These are phyloP conservation scores for Trichoderma sp. DNA, from an alignment of 2,329 filamentous ascomycete species.

Conservation along the genomic window DNA sequence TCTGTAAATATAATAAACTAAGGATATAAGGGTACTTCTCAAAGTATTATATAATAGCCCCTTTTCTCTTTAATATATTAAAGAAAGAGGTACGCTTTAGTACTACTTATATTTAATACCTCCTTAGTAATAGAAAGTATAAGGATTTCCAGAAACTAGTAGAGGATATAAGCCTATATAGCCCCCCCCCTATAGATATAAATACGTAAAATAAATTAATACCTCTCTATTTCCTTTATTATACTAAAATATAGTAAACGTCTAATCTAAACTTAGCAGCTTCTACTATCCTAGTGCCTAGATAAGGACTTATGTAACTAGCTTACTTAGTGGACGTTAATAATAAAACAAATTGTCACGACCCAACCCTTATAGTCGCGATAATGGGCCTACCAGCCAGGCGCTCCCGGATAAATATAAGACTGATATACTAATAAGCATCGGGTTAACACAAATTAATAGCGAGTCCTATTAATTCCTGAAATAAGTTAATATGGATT, in stretches of 20 bases:
- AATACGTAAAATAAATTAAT: not conserved
- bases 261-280: not conserved
- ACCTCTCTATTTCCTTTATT: not conserved
- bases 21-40: not conserved
- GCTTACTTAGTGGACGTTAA: not conserved
- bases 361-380: too few relatives aligned
- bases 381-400: too few relatives aligned
- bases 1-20: not conserved
- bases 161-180: not conserved
- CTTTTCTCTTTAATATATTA: not conserved
- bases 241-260: not conserved
- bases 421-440: too few relatives aligned
- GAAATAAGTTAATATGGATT: too few relatives aligned
- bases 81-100: not conserved
- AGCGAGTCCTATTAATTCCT: too few relatives aligned
- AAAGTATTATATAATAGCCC: not conserved
- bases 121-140: not conserved
- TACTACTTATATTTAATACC: not conserved
- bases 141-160: not conserved
- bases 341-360: not conserved
- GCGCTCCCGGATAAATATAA: too few relatives aligned
- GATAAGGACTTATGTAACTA: slow-evolving; percentile 2
- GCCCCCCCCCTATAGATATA: not conserved
- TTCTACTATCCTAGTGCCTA: not conserved
- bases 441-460: too few relatives aligned